phyloP scores from a whole-genome alignment of 2,329 filamentous ascomycete species.

The Alternaria gaisen region DNA sequence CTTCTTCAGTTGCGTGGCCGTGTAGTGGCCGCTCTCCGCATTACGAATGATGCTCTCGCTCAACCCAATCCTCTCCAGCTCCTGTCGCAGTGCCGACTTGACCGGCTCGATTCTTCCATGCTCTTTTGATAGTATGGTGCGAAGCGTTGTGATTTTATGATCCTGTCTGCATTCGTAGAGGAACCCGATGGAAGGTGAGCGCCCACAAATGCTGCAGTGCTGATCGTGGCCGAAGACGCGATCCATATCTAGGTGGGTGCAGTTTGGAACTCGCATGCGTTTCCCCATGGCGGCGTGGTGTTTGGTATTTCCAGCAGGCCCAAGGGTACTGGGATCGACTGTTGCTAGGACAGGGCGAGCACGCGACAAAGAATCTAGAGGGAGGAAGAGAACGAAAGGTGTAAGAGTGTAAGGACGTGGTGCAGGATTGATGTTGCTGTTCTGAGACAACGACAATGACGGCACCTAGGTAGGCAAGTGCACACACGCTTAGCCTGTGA shows the following conservation, averaged over 20 bases:
- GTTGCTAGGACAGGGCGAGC: background rate
- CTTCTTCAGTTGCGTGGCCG: conserved; percentile 39
- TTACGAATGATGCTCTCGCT: conserved; percentile 46
- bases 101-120: background rate
- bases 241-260: conserved; percentile 74
- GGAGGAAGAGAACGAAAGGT: conserved; percentile 3
- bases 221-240: conserved; percentile 65
- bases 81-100: conserved; percentile 33
- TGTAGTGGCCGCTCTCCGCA: conserved; percentile 48
- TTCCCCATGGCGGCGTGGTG: conserved; percentile 28
- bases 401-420: conserved; percentile 2
- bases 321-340: background rate
- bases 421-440: background rate
- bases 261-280: conserved; percentile 52
- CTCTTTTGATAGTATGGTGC: conserved; percentile 6
- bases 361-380: background rate
- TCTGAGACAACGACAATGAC: background rate
- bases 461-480: conserved; percentile 3
- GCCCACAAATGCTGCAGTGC: conserved; percentile 67
- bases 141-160: conserved; percentile 17
- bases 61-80: conserved; percentile 41
- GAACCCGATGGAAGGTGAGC: conserved; percentile 70
- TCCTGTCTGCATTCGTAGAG: conserved; percentile 78
- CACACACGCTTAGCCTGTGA: background rate
- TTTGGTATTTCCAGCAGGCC: conserved; percentile 28